Base-by-base conservation (phyloP, 2,329 filamentous ascomycete genomes). In the Tympanopsis confertula region DNA sequence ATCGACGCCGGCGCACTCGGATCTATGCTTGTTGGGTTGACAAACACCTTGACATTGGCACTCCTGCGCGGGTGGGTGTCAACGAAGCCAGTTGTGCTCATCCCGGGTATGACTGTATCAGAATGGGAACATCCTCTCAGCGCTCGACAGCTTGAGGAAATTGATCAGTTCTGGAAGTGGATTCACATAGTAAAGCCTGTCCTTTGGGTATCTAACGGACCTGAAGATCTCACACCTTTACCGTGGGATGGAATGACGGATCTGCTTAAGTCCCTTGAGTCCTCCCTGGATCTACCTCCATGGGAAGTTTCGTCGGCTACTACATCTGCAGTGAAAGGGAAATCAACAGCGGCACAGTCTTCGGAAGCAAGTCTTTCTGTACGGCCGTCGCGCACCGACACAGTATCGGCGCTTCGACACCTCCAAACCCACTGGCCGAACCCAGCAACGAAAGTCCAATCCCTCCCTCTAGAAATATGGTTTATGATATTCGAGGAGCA, bases 51-150 rank as follows among this genome's bases (percentile, higher is more conserved):
- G 10, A 33, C 30, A 10, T 15, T 33, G 15, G 30, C 30, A 7
- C 30, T 33, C 17, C 30, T 33, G 30, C 30, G 30, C 17, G 30
- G 30, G 12, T 33, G 30, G 30, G 17, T 10, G 12, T 33, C 30
- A 33, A 12, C 30, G 17, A 33, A 33, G 17, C 30, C 30, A 13
- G 30, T 33, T 17, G 30, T 33, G 10, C 30, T 33, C 15, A 33
- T 33, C 7, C 30, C 30, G 30, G 30, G 30, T 7, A 33, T 33
- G 30, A 33, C 30, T 17, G 15, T 33, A 12, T 33, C 10, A 7
- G 30, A 33, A 18, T 33, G 30, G 30, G 30, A 33, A 17, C 30
- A 33, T 33, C 30, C 30, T 10, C 30, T 33, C 7, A 33, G 30
- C 30, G 17, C 7, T 17, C 10, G 15, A 17, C 30, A 33, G 15